A percentile compares a stretch with the other conserved stretches of the same genome.
Evolutionary conservation across 257 asterid genomes (phyloP).

Genomic region (Salvia miltiorrhiza): DNA sequence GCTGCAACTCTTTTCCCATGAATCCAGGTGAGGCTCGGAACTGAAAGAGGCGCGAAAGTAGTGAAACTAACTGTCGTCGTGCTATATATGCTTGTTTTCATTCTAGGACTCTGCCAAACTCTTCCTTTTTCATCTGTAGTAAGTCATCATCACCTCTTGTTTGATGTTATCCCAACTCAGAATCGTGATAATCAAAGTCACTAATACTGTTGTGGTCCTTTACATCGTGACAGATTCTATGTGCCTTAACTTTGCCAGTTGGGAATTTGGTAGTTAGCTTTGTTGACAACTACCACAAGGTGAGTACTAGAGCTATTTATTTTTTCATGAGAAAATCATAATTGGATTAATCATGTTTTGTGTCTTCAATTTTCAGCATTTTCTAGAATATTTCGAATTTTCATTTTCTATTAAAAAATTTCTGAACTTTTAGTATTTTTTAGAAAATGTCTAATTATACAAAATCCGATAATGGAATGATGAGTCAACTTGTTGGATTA

Average conservation of each 20-base stretch:
- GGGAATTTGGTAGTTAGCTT: slow-evolving; percentile 52
- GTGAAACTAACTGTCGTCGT: slow-evolving; percentile 51
- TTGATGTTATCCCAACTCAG: too few relatives aligned
- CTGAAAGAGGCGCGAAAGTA: slow-evolving; percentile 52
- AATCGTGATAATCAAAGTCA: background rate
- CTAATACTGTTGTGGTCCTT: too few relatives aligned
- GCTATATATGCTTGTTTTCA: slow-evolving; percentile 48
- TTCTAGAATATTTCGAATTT: too few relatives aligned
- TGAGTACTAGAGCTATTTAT: slow-evolving; percentile 22
- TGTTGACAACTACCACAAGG: slow-evolving; percentile 61
- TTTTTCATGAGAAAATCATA: background rate
- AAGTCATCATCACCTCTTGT: slow-evolving; percentile 9
- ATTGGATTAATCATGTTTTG: too few relatives aligned
- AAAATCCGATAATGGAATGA: too few relatives aligned
- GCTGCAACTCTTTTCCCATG: background rate
- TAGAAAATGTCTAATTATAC: too few relatives aligned
- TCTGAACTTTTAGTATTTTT: too few relatives aligned
- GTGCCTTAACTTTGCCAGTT: slow-evolving; percentile 62
- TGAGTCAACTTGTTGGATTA: too few relatives aligned
- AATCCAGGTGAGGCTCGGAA: slow-evolving; percentile 78
- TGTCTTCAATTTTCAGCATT: too few relatives aligned
- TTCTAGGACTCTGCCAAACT: slow-evolving; percentile 52
- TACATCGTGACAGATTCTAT: slow-evolving; percentile 50
- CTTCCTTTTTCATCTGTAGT: slow-evolving; percentile 71
- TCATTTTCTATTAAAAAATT: too few relatives aligned